phyloP scores from a whole-genome alignment of 305 asterid species.

The Solanum chacoense region DNA sequence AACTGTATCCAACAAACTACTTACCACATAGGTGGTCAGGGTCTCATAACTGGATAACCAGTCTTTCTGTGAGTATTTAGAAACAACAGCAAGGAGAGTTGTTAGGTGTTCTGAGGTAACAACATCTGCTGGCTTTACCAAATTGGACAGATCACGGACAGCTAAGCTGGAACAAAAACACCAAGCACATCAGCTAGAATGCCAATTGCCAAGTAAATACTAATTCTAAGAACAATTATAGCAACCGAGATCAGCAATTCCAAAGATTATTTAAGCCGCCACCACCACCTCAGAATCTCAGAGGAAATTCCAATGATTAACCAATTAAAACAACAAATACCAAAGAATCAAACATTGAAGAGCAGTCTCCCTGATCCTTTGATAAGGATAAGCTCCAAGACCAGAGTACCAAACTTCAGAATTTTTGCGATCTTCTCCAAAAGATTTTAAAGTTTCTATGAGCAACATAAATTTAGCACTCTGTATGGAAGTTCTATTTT shows the following conservation, averaged over 20 bases:
- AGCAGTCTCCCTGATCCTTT: background rate
- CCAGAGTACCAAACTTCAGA: background rate
- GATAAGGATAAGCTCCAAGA: background rate
- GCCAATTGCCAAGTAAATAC: background rate
- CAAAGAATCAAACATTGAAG: background rate
- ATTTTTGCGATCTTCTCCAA: background rate
- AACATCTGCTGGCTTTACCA: constrained; percentile 86
- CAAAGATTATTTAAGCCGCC: background rate
- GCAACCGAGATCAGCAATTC: background rate
- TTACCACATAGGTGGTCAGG: constrained; percentile 78
- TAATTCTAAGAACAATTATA: background rate
- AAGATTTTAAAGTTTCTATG: background rate
- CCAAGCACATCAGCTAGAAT: background rate
- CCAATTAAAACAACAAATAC: background rate
- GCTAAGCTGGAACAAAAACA: constrained; percentile 57
- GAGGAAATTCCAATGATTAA: background rate
- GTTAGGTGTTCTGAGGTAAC: constrained; percentile 72
- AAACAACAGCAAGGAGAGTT: constrained; percentile 77
- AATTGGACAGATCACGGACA: constrained; percentile 88
- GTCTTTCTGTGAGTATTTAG: constrained; percentile 90
- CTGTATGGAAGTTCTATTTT: background rate
- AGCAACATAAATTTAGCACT: background rate
- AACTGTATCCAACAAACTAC: background rate
- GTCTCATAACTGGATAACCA: constrained; percentile 91
- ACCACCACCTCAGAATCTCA: background rate